Conservation (phyloP, 805 yeast genomes). For the Ogataea kodamae region DNA sequence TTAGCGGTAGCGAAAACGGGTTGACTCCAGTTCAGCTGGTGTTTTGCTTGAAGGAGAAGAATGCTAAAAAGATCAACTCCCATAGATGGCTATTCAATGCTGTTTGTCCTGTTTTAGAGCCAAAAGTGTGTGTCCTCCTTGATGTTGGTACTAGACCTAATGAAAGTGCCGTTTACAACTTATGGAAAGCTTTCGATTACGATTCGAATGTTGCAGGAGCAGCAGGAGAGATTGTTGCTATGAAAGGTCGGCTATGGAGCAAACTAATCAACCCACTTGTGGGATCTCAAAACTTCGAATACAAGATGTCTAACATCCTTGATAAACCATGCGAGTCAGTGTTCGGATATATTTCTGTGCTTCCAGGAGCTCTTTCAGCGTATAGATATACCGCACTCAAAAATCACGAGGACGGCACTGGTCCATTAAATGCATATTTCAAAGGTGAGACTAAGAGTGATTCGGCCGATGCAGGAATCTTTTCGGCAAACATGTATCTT, state of each 20-base stretch:
- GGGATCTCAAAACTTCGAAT: conserved; percentile 95
- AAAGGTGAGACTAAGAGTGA: conserved; percentile 64
- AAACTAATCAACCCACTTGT: conserved; percentile 86
- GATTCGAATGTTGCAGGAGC: conserved; percentile 99
- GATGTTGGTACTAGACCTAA: conserved; percentile 99
- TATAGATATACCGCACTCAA: conserved; percentile 84
- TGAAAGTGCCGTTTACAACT: conserved; percentile 77
- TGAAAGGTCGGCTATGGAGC: conserved; percentile 85
- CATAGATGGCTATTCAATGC: conserved; percentile 98
- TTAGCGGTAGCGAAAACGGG: conserved; percentile 85
- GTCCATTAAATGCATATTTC: conserved; percentile 86
- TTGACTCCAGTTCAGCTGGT: conserved; percentile 92
- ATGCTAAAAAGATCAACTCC: conserved; percentile 91
- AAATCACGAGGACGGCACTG: conserved; percentile 86
- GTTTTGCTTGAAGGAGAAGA: conserved; percentile 88
- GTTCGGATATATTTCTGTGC: conserved; percentile 88
- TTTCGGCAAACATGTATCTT: conserved; percentile 93
- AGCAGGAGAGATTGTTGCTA: conserved; percentile 94
- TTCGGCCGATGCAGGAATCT: conserved; percentile 56
- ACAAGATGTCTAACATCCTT: conserved; percentile 92
- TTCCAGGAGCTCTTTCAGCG: conserved; percentile 96
- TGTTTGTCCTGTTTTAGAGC: conserved; percentile 85
- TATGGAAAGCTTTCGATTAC: conserved; percentile 96
- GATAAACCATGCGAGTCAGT: conserved; percentile 92
- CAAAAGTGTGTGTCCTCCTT: conserved; percentile 81